These are phyloP conservation scores for Hericium erinaceus DNA, from an alignment of 768 basidiomycete genomes.

Conservation along the genomic window DNA sequence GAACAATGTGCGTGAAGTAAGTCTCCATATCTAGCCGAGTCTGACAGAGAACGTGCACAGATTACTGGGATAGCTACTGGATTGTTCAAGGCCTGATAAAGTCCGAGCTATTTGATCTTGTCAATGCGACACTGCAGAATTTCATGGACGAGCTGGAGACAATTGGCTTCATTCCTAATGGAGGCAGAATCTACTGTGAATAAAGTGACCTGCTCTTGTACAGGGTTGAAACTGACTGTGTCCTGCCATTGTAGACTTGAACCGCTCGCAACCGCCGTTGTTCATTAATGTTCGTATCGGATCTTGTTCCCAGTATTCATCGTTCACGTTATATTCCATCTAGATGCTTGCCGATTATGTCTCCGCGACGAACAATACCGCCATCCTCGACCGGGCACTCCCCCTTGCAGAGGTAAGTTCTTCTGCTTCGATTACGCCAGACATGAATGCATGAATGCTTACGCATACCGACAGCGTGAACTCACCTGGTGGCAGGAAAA, in stretches of 20 bases:
- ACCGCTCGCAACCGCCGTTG: conserved; percentile 88
- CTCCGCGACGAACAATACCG: conserved; percentile 54
- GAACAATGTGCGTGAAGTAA: conserved; percentile 60
- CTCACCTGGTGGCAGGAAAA: conserved; percentile 76
- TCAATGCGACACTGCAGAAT: conserved; percentile 75
- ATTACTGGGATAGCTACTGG: conserved; percentile 74
- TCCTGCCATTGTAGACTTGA: conserved; percentile 41
- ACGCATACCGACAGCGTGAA: conserved; percentile 43
- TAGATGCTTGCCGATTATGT: conserved; percentile 92
- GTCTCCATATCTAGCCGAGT: not conserved
- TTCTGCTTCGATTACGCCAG: not conserved
- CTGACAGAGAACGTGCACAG: conserved; percentile 15
- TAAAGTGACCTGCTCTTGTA: conserved; percentile 4
- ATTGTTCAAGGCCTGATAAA: conserved; percentile 80
- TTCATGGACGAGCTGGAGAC: conserved; percentile 88
- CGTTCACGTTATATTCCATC: not conserved
- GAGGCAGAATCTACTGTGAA: conserved; percentile 81
- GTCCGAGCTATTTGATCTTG: conserved; percentile 64
- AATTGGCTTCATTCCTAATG: conserved; percentile 91
- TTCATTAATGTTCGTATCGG: conserved; percentile 58
- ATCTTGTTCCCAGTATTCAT: not conserved
- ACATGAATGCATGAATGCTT: not conserved
- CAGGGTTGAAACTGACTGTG: not conserved
- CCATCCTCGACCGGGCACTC: conserved; percentile 73
- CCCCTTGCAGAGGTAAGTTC: conserved; percentile 65